A percentile compares a stretch with the other conserved stretches of the same genome.
These are phyloP conservation scores for Trichomonascaceae sp. DNA, from an alignment of 1,139 yeast genomes.

Conservation along the genomic window DNA sequence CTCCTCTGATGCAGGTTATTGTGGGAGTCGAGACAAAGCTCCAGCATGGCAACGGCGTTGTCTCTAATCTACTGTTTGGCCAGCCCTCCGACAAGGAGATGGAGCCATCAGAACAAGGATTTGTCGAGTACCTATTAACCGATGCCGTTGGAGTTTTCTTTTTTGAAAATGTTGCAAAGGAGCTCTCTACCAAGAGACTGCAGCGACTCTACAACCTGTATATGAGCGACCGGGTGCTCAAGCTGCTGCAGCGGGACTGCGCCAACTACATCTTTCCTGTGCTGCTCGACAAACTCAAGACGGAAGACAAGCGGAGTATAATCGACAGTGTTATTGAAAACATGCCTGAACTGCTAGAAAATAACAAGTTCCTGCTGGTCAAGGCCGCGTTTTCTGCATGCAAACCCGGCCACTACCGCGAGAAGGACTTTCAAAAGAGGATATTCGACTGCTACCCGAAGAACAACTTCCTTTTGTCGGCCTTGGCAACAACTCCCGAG, in stretches of 20 bases:
- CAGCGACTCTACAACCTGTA: conserved; percentile 58
- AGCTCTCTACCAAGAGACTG: conserved; percentile 51
- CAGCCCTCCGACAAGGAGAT: conserved; percentile 29
- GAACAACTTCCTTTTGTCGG: neutral
- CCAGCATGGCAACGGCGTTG: conserved; percentile 9
- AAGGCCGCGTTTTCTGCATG: conserved; percentile 60
- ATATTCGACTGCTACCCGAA: neutral
- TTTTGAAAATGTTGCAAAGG: conserved; percentile 50
- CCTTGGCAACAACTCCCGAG: conserved; percentile 24
- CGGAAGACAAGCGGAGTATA: conserved; percentile 45
- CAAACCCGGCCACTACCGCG: conserved; percentile 43
- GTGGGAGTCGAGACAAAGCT: conserved; percentile 29
- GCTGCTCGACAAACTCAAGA: conserved; percentile 42
- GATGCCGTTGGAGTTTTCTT: conserved; percentile 91
- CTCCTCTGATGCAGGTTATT: conserved; percentile 76
- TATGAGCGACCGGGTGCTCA: conserved; percentile 60
- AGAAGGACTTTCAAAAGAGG: conserved; percentile 36
- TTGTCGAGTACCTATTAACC: conserved; percentile 69
- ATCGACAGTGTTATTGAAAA: conserved; percentile 61
- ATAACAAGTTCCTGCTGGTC: conserved; percentile 54
- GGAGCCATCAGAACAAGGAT: conserved; percentile 60
- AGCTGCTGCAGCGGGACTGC: conserved; percentile 65
- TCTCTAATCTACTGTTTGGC: conserved; percentile 23
- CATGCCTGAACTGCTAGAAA: conserved; percentile 45
- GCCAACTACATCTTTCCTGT: conserved; percentile 77